Conservation (phyloP, 139 green algal genomes). For the Coelastrella sp. region DNA sequence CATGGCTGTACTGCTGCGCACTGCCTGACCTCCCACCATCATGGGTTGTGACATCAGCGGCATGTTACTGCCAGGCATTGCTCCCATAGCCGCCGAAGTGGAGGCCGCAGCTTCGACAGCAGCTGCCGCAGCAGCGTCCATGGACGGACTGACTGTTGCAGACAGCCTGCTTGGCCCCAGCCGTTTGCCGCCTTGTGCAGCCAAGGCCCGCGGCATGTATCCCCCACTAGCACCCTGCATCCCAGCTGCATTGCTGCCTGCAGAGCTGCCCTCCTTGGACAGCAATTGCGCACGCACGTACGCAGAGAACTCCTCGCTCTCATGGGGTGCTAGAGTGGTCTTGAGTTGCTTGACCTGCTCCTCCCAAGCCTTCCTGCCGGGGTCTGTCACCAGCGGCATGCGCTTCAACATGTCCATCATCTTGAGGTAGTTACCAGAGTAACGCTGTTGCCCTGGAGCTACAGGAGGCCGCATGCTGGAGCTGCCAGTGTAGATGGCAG, state of each 20-base stretch:
- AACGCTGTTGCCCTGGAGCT: neutral
- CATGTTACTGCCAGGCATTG: neutral
- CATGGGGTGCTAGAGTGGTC: neutral
- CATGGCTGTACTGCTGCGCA: neutral
- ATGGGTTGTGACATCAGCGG: too few species aligned
- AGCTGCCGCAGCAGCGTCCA: neutral
- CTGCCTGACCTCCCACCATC: neutral
- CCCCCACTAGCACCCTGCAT: neutral
- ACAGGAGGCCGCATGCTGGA: neutral
- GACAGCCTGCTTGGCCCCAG: slow-evolving; percentile 29
- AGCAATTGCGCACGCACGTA: neutral
- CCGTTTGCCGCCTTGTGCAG: neutral
- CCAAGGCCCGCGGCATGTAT: neutral
- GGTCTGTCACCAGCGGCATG: slow-evolving; percentile 16
- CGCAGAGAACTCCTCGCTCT: slow-evolving; percentile 1
- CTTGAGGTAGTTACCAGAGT: neutral
- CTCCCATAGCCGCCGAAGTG: neutral
- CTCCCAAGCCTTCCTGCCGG: slow-evolving; percentile 16
- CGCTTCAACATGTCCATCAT: slow-evolving; percentile 11
- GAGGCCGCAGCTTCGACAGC: neutral
- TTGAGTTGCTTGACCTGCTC: slow-evolving; percentile 24
- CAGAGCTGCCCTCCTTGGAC: neutral
- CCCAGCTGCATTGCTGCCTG: neutral
- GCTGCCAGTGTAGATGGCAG: too few species aligned
- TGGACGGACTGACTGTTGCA: neutral